These are phyloP conservation scores for Psidium friedrichsthalianum DNA, from an alignment of 345 rosid genomes.

Conservation along the genomic window DNA sequence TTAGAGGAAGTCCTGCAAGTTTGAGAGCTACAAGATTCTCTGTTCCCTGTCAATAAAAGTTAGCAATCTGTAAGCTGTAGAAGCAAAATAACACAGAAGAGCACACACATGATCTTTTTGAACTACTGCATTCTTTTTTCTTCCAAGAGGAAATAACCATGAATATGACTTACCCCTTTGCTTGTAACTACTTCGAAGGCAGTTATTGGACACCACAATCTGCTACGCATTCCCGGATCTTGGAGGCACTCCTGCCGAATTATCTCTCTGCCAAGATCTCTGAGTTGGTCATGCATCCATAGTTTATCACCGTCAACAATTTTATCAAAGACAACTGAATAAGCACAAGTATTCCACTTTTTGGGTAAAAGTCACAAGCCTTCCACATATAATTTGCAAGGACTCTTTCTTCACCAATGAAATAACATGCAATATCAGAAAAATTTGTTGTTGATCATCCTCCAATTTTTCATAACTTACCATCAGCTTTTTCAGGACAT, in stretches of 20 bases:
- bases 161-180: background rate
- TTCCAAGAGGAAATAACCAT: background rate
- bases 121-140: background rate
- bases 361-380: background rate
- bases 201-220: background rate
- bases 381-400: background rate
- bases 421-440: conserved; percentile 1
- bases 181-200: background rate
- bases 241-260: background rate
- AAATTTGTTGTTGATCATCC: background rate
- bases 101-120: background rate
- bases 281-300: background rate
- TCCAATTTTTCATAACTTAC: background rate
- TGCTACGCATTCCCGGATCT: background rate
- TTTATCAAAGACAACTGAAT: background rate
- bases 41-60: background rate
- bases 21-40: background rate
- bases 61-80: background rate
- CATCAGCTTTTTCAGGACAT: background rate
- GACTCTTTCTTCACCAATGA: background rate
- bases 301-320: background rate
- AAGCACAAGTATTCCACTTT: background rate
- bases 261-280: background rate
- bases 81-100: background rate
- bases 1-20: background rate